phyloP scores from a whole-genome alignment of 768 basidiomycete genomes.

The Kockovaella imperatae region DNA sequence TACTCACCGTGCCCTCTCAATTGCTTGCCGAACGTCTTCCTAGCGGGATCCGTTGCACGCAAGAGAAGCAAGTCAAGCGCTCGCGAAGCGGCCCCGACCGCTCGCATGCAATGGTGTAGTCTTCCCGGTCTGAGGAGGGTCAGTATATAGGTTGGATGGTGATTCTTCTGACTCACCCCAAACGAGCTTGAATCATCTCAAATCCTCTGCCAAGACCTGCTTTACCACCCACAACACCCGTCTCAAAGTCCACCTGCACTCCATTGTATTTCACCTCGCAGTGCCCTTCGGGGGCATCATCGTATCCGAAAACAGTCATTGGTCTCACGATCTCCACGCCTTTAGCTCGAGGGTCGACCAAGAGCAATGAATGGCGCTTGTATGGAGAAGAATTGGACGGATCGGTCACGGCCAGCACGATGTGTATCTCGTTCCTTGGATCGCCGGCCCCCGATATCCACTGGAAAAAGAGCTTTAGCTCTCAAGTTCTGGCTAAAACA shows the following conservation, averaged over 20 bases:
- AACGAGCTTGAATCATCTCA: conserved; percentile 50
- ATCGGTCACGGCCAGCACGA: conserved; percentile 79
- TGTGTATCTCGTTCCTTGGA: conserved; percentile 76
- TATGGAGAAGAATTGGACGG: conserved; percentile 67
- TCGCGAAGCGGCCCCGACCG: conserved; percentile 76
- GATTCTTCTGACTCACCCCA: conserved; percentile 18
- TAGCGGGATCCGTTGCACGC: conserved; percentile 80
- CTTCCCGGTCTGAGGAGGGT: conserved; percentile 86
- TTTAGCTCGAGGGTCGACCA: conserved; percentile 79
- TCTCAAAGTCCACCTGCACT: conserved; percentile 75
- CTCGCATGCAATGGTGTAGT: conserved; percentile 96
- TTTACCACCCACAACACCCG: conserved; percentile 54
- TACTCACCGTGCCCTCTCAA: conserved; percentile 76
- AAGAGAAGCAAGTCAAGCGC: conserved; percentile 81
- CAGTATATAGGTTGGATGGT: not conserved
- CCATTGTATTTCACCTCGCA: conserved; percentile 92
- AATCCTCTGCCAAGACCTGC: conserved; percentile 93
- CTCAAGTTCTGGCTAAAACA: not conserved
- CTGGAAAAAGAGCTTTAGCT: conserved; percentile 45
- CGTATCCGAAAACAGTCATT: conserved; percentile 88
- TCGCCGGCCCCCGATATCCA: conserved; percentile 98
- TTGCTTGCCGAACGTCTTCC: conserved; percentile 90
- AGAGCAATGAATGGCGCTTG: conserved; percentile 83
- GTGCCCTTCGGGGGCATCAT: conserved; percentile 93
- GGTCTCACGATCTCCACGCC: conserved; percentile 87